Base-by-base conservation (phyloP, 1,284 basidiomycete genomes). In the Pyrrhoderma lamaoense region DNA sequence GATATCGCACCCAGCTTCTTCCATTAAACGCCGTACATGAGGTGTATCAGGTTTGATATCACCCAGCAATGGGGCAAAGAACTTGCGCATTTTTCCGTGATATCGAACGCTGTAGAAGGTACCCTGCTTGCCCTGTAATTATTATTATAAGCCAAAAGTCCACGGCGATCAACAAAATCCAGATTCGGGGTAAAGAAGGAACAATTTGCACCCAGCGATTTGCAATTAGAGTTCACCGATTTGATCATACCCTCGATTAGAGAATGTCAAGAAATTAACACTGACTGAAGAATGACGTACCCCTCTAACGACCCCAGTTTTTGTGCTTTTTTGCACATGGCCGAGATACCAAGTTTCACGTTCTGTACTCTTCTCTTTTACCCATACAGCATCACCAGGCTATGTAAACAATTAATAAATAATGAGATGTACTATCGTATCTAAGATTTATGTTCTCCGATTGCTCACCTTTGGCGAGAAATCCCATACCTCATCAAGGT, bases 31-130 rank as follows among this genome's bases (percentile, higher is more conserved):
- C 27, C 54, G 39, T 3, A 52, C 51, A n/a, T 37, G 23, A 19
- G 37, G 40, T 22, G 46, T 56, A 34, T 56, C 51, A n/a, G 54
- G 54, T 45, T 56, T 56, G 25, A 56, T 56, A n/a, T 56, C 54
- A 18, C 51, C 54, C 11, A 56, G 51, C n/a, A 56, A 21, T 8
- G 54, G 51, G 18, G 54, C 45, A 36, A 52, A 56, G 36, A 45
- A 52, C 38, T 40, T 40, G 38, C 38, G 38, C 21, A 49, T 7
- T 38, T 56, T 56, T 11, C 49, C 44, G 22, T 48, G 49, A 34
- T 56, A 56, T 22, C 51, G 50, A 16, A 56, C 54, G 38, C 43
- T 43, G 38, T 56, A 56, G 36, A 52, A 52, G 5, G 25, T 46
- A 14, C 53, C 49, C 31, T 53, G 45, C 21, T 46, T 56, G 13